These are phyloP conservation scores for Aspergillus niger DNA, from an alignment of 2,329 filamentous ascomycete genomes.

Conservation along the genomic window DNA sequence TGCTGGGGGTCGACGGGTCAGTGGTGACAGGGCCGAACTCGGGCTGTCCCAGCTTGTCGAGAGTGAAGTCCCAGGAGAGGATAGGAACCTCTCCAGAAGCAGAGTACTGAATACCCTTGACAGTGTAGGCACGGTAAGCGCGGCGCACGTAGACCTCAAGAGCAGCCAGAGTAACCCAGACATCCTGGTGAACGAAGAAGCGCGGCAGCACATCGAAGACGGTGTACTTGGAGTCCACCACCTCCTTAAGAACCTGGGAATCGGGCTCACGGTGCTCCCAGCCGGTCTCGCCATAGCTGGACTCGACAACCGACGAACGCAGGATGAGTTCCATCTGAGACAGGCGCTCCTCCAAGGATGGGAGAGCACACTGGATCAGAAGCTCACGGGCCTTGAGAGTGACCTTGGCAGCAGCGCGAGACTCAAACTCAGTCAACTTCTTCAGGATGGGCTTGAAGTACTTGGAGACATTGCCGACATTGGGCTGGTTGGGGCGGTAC, in stretches of 20 bases:
- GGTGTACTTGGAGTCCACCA: conserved; percentile 97
- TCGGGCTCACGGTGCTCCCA: conserved; percentile 95
- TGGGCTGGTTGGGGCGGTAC: conserved; percentile 92
- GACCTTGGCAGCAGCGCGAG: conserved; percentile 85
- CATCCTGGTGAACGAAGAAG: conserved; percentile 93
- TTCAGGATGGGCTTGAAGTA: conserved; percentile 80
- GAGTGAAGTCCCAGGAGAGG: conserved; percentile 92
- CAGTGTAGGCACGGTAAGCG: conserved; percentile 91
- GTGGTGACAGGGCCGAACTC: conserved; percentile 82
- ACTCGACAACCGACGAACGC: conserved; percentile 91
- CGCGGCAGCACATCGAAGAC: conserved; percentile 94
- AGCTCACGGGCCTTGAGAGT: conserved; percentile 96
- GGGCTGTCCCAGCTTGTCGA: conserved; percentile 88
- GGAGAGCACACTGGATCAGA: conserved; percentile 94
- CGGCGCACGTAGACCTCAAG: conserved; percentile 96
- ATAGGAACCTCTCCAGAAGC: conserved; percentile 69
- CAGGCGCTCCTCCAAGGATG: conserved; percentile 91
- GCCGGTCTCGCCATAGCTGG: conserved; percentile 94
- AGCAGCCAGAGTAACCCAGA: conserved; percentile 90
- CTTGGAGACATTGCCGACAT: conserved; percentile 83
- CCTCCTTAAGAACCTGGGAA: conserved; percentile 89
- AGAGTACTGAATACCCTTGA: conserved; percentile 87
- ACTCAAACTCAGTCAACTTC: conserved; percentile 88
- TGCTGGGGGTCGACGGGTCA: conserved; percentile 80
- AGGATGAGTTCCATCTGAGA: conserved; percentile 99